Percentiles rank a stretch among this genome's conserved stretches.
Evolutionary conservation across 2,329 filamentous ascomycete species (phyloP).

Genomic region (Parascedosporium putredinis): DNA sequence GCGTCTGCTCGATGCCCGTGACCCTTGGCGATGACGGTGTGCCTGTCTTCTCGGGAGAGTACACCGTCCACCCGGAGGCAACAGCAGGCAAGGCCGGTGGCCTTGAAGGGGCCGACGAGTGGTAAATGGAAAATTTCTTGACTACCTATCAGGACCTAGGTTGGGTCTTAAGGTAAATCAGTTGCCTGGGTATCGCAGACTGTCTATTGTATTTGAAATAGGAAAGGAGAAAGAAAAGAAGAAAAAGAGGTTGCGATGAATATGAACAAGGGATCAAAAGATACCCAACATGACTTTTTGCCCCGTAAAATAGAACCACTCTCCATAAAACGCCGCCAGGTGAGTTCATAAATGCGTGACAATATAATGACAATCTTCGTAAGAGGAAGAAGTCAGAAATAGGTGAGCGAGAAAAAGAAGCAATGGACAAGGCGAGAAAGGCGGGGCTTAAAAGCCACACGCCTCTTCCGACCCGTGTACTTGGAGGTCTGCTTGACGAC

Average conservation of each 20-base stretch:
- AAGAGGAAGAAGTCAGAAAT: neutral
- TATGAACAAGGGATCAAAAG: no score
- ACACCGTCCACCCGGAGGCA: slow-evolving; percentile 14
- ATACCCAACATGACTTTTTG: no score
- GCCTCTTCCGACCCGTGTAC: slow-evolving; percentile 85
- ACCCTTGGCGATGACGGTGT: slow-evolving; percentile 15
- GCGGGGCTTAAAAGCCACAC: slow-evolving; percentile 55
- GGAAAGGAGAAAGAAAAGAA: neutral
- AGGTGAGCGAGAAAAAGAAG: no score
- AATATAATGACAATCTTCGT: neutral
- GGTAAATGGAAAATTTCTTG: neutral
- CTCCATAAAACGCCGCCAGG: neutral
- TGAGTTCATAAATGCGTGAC: slow-evolving; percentile 4
- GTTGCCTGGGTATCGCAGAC: neutral
- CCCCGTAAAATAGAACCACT: no score
- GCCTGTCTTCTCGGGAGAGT: slow-evolving; percentile 14
- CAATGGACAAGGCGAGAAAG: no score
- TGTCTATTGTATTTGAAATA: neutral
- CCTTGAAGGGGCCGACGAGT: slow-evolving; percentile 5
- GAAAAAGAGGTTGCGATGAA: no score
- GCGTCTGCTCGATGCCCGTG: slow-evolving; percentile 16
- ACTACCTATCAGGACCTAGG: no score
- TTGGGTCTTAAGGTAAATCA: no score
- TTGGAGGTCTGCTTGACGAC: slow-evolving; percentile 86
- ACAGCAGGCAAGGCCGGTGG: slow-evolving; percentile 16